A percentile compares a stretch with the other conserved stretches of the same genome.
phyloP scores from a whole-genome alignment of 2,329 filamentous ascomycete species.

The Xylariales sp. region DNA sequence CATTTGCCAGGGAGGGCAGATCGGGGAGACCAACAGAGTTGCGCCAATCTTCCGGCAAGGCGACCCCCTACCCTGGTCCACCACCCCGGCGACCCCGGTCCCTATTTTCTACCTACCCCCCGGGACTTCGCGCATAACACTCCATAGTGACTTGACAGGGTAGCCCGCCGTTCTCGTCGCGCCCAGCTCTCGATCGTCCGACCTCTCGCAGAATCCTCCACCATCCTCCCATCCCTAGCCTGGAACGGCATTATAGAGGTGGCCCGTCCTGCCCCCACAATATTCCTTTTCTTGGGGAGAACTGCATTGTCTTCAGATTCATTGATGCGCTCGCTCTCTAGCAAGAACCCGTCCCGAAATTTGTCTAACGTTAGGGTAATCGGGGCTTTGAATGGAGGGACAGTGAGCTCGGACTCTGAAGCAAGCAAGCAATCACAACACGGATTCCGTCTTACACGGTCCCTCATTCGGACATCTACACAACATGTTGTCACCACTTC shows the following conservation, averaged over 20 bases:
- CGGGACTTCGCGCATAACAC: slow-evolving; percentile 25
- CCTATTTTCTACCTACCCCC: slow-evolving; percentile 13
- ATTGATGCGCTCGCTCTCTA: slow-evolving; percentile 12
- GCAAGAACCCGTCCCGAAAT: slow-evolving; percentile 17
- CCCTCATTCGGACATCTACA: slow-evolving; percentile 11
- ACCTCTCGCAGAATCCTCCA: slow-evolving; percentile 23
- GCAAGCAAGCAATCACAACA: slow-evolving; percentile 6
- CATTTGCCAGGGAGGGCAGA: slow-evolving; percentile 6
- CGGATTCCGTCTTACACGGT: slow-evolving; percentile 12
- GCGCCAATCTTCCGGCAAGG: slow-evolving; percentile 9
- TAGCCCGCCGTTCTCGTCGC: slow-evolving; percentile 23
- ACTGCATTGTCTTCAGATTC: slow-evolving; percentile 15
- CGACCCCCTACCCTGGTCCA: slow-evolving; percentile 3
- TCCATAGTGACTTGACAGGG: slow-evolving; percentile 23
- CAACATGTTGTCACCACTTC: slow-evolving; percentile 23
- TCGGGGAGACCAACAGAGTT: slow-evolving; percentile 4
- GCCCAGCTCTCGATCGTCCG: slow-evolving; percentile 19
- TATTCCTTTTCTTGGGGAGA: slow-evolving; percentile 18
- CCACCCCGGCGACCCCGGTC: slow-evolving; percentile 1
- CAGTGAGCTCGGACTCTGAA: slow-evolving; percentile 17
- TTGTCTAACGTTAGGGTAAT: slow-evolving; percentile 3
- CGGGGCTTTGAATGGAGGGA: slow-evolving; percentile 12
- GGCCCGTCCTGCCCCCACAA: slow-evolving; percentile 21
- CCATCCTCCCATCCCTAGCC: slow-evolving; percentile 22
- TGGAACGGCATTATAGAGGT: slow-evolving; percentile 14